phyloP scores from a whole-genome alignment of 495 filamentous ascomycete genomes.

The Neurospora cerealis region DNA sequence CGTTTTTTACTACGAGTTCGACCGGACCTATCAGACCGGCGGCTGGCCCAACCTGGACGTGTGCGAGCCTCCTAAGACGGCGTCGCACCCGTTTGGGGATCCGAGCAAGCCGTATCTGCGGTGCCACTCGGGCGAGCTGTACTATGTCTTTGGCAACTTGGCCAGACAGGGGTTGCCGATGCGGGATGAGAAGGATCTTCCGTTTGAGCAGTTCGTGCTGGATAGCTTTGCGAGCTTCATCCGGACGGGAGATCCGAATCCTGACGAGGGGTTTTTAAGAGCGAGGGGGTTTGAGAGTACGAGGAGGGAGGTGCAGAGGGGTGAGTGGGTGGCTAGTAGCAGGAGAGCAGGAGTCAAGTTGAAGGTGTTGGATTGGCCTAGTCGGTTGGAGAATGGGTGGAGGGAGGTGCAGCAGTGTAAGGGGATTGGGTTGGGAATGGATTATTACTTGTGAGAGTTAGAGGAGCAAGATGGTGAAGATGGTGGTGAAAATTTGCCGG shows the following conservation, averaged over 20 bases:
- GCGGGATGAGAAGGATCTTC: conserved; percentile 27
- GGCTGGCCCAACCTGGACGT: conserved; percentile 36
- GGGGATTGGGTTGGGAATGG: conserved; percentile 18
- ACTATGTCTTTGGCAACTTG: conserved; percentile 32
- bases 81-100: conserved; percentile 31
- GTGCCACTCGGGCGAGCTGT: conserved; percentile 29
- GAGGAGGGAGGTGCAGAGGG: conserved; percentile 3
- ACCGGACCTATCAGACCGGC: conserved; percentile 40
- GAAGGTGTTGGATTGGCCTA: conserved; percentile 29
- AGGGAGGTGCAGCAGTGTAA: conserved; percentile 25
- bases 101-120: conserved; percentile 25
- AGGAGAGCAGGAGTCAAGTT: conserved; percentile 11
- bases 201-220: conserved; percentile 26
- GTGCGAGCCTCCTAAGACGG: conserved; percentile 33
- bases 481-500: neutral
- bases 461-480: neutral
- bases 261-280: conserved; percentile 16
- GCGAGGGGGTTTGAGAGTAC: conserved; percentile 24
- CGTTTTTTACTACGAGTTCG: conserved; percentile 42
- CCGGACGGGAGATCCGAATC: conserved; percentile 28
- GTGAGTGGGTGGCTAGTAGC: conserved; percentile 20
- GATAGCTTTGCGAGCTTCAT: conserved; percentile 29
- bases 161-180: conserved; percentile 21
- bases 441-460: conserved; percentile 15
- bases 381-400: conserved; percentile 13